Evolutionary conservation across 2,329 filamentous ascomycete genomes (phyloP).

Genomic region (Nemania serpens): DNA sequence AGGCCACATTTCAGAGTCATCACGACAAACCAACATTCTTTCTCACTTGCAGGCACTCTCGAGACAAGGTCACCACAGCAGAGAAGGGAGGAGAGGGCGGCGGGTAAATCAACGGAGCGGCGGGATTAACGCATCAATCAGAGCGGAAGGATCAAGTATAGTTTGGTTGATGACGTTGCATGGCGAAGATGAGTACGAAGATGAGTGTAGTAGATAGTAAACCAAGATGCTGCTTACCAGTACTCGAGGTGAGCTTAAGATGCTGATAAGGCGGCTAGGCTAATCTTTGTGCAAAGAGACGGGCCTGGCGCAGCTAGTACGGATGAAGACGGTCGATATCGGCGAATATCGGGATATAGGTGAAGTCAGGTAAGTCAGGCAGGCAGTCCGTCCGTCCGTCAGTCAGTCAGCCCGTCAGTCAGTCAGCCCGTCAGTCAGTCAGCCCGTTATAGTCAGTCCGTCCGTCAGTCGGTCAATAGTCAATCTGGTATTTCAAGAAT

Average conservation of each 20-base stretch:
- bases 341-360: constrained; percentile 9
- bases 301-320: constrained; percentile 11
- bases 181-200: background rate
- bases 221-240: constrained; percentile 23
- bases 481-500: constrained; percentile 29
- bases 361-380: background rate
- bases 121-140: background rate
- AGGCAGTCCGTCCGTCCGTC: background rate
- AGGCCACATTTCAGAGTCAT: constrained; percentile 25
- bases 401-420: background rate
- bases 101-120: background rate
- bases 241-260: constrained; percentile 8
- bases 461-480: background rate
- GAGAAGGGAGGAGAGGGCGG: background rate
- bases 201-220: background rate
- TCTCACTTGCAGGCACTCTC: constrained; percentile 28
- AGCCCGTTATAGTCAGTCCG: background rate
- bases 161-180: constrained; percentile 9
- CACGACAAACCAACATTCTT: constrained; percentile 25
- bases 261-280: constrained; percentile 11
- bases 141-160: background rate
- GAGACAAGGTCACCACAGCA: constrained; percentile 20
- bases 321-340: constrained; percentile 8
- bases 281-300: constrained; percentile 2
- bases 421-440: background rate